Conservation (phyloP, 257 asterid species). For the Mentha longifolia region DNA sequence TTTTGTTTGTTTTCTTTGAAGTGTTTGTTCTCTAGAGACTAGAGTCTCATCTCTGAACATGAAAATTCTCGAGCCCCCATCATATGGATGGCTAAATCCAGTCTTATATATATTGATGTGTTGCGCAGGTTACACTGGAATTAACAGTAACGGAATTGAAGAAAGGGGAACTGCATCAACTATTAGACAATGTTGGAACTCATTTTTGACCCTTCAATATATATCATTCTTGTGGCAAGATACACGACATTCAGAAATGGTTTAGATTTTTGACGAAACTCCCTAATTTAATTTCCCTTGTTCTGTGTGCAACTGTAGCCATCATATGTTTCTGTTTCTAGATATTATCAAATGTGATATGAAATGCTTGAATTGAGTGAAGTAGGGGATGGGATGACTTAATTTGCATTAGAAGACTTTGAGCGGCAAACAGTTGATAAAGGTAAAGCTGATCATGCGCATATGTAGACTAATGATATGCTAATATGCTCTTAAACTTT, state of each 20-base stretch:
- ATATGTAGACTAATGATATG: neutral
- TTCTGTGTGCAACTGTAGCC: neutral
- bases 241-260: neutral
- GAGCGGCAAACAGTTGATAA: too few relatives aligned
- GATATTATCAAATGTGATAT: neutral
- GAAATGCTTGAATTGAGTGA: neutral
- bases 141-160: conserved; percentile 54
- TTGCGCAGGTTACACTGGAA: conserved; percentile 76
- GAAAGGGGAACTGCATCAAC: conserved; percentile 57
- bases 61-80: neutral
- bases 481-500: too few relatives aligned
- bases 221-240: conserved; percentile 24
- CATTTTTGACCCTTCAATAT: conserved; percentile 34
- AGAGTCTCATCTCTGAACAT: neutral
- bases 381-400: too few relatives aligned
- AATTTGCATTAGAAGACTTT: too few relatives aligned
- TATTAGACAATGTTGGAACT: conserved; percentile 45
- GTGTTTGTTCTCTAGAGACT: neutral
- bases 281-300: neutral
- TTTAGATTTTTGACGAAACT: conserved; percentile 17
- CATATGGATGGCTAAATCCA: conserved; percentile 4
- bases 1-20: neutral
- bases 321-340: neutral
- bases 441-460: neutral
- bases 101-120: conserved; percentile 22